phyloP scores from a whole-genome alignment of 345 rosid genomes.

The Balakata baccata region DNA sequence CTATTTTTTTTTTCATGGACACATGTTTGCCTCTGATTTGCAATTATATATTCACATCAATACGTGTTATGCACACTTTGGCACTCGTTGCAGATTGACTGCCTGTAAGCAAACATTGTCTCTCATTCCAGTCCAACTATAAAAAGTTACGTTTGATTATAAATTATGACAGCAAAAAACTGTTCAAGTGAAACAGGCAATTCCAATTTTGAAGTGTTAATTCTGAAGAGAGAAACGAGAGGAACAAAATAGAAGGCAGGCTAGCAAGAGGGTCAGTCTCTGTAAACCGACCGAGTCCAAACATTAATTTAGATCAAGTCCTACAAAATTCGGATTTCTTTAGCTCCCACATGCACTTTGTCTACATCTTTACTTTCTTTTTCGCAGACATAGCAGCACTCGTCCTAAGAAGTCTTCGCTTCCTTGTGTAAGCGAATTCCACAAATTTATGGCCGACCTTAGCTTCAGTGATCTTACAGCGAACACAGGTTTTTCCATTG shows the following conservation, averaged over 20 bases:
- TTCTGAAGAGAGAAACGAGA: not conserved
- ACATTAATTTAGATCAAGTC: not conserved
- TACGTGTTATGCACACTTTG: too few species aligned
- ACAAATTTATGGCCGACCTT: constrained; percentile 56
- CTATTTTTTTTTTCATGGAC: too few species aligned
- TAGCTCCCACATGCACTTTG: too few species aligned
- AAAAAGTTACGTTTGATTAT: not conserved
- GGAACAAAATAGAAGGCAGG: not conserved
- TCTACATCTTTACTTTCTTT: constrained; percentile 2
- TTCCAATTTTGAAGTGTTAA: not conserved
- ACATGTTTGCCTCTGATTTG: too few species aligned
- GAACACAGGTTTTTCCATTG: constrained; percentile 45
- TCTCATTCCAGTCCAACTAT: not conserved
- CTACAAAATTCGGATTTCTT: not conserved
- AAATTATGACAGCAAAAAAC: not conserved
- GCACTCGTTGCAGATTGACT: too few species aligned
- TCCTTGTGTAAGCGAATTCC: constrained; percentile 46
- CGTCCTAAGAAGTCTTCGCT: constrained; percentile 15
- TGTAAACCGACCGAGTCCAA: not conserved
- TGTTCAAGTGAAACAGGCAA: not conserved
- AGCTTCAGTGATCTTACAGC: constrained; percentile 50
- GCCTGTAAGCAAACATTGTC: too few species aligned
- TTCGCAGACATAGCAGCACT: not conserved
- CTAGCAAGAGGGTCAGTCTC: not conserved
- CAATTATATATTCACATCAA: too few species aligned